These are phyloP conservation scores for Oenanthe javanica DNA, from an alignment of 140 eudicot species.

Conservation along the genomic window DNA sequence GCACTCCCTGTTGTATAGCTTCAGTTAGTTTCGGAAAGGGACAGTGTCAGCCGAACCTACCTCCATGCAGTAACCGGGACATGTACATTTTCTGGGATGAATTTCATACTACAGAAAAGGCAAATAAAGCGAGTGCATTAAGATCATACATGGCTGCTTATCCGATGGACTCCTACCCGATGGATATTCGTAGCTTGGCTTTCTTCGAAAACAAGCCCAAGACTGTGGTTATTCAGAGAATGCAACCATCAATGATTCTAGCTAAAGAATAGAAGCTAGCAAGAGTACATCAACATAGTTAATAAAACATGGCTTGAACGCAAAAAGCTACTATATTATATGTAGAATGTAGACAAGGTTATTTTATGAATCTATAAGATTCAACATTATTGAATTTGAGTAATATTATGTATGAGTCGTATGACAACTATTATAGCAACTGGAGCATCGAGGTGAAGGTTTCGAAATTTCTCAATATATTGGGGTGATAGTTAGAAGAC, in stretches of 20 bases:
- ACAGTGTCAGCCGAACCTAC: conserved; percentile 17
- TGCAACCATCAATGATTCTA: neutral
- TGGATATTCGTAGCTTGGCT: conserved; percentile 2
- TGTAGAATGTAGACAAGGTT: too few relatives aligned
- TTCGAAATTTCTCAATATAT: too few relatives aligned
- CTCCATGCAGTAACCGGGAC: conserved; percentile 11
- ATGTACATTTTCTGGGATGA: conserved; percentile 4
- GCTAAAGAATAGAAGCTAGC: neutral
- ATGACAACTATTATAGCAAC: too few relatives aligned
- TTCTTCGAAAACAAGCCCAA: neutral
- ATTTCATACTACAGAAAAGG: conserved; percentile 11
- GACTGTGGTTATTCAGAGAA: neutral
- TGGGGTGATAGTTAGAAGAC: too few relatives aligned
- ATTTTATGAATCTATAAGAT: too few relatives aligned
- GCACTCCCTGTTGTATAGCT: conserved; percentile 13
- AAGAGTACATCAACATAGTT: neutral
- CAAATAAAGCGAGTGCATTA: neutral
- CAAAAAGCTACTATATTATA: too few relatives aligned
- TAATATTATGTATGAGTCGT: too few relatives aligned
- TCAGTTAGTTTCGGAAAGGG: conserved; percentile 15
- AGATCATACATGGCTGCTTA: conserved; percentile 2
- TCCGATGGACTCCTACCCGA: neutral
- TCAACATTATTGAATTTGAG: too few relatives aligned
- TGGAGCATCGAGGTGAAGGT: too few relatives aligned
- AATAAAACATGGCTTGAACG: neutral